phyloP scores from a whole-genome alignment of 805 yeast species.

The Sugiyamaella valdiviana region DNA sequence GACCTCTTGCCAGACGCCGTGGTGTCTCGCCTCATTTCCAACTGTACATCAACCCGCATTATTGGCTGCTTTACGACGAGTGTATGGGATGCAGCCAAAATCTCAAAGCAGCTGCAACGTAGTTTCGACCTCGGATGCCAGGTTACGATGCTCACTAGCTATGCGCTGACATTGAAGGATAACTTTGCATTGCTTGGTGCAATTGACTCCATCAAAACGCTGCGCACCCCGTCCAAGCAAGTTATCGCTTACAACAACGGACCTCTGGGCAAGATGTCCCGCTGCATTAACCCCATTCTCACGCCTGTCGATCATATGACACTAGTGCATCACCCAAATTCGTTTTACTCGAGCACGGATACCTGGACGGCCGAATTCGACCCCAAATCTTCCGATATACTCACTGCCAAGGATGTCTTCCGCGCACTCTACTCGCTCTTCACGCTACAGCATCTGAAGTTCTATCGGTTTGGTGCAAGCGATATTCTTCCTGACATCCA shows the following conservation, averaged over 20 bases:
- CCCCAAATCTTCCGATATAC: background rate
- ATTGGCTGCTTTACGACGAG: constrained; percentile 6
- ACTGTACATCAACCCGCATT: background rate
- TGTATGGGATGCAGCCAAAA: constrained; percentile 4
- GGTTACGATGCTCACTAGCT: background rate
- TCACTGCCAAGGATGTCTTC: background rate
- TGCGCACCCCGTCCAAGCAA: background rate
- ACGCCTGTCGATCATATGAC: constrained; percentile 10
- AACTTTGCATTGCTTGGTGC: constrained; percentile 2
- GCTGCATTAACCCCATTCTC: constrained; percentile 7
- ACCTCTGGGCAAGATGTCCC: constrained; percentile 7
- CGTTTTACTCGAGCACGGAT: constrained; percentile 2
- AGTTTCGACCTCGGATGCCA: constrained; percentile 2
- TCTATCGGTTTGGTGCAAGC: constrained; percentile 4
- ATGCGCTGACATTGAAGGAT: constrained; percentile 8
- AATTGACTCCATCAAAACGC: background rate
- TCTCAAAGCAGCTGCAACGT: background rate
- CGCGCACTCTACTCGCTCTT: background rate
- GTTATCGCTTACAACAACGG: constrained; percentile 11
- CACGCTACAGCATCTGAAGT: constrained; percentile 1
- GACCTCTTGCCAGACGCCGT: constrained; percentile 6
- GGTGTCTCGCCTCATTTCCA: background rate
- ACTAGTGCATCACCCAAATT: constrained; percentile 2
- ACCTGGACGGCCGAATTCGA: background rate
- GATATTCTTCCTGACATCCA: background rate